phyloP scores from a whole-genome alignment of 192 early-diverging fungal genomes.

The Lobosporangium transversale region DNA sequence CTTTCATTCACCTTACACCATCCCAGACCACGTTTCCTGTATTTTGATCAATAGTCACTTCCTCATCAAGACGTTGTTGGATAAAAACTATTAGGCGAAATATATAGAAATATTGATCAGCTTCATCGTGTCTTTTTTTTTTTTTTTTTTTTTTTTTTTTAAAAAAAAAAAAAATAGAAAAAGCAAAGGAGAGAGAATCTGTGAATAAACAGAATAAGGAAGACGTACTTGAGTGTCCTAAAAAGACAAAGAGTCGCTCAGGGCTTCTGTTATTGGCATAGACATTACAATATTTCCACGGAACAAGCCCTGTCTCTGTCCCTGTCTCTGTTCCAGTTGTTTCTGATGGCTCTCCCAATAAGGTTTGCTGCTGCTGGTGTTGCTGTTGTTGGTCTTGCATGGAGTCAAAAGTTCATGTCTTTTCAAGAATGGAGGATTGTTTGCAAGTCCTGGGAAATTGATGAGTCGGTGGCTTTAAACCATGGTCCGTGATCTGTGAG shows the following conservation, averaged over 20 bases:
- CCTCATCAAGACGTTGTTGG: conserved; percentile 38
- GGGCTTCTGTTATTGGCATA: conserved; percentile 48
- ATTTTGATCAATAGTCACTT: conserved; percentile 48
- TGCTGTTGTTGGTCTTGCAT: conserved; percentile 5
- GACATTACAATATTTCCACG: conserved; percentile 54
- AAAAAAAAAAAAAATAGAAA: too few species aligned
- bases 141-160: too few species aligned
- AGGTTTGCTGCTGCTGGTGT: neutral
- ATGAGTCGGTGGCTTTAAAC: too few species aligned
- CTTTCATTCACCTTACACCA: too few species aligned
- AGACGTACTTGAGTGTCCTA: conserved; percentile 38
- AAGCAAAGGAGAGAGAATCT: neutral
- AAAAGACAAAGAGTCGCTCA: conserved; percentile 43
- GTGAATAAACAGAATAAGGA: too few species aligned
- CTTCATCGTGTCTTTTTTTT: too few species aligned
- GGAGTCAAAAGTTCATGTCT: neutral
- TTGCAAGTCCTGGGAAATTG: neutral
- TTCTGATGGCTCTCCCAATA: too few species aligned
- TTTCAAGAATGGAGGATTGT: neutral
- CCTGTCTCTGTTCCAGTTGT: too few species aligned
- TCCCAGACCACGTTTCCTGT: conserved; percentile 55
- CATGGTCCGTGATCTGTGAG: too few species aligned
- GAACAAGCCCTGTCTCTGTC: conserved; percentile 18
- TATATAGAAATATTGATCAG: neutral
- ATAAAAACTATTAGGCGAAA: conserved; percentile 22